Evolutionary conservation across 78 protist genomes (phyloP).

Genomic region (Dictyostelium brefeldianum): DNA sequence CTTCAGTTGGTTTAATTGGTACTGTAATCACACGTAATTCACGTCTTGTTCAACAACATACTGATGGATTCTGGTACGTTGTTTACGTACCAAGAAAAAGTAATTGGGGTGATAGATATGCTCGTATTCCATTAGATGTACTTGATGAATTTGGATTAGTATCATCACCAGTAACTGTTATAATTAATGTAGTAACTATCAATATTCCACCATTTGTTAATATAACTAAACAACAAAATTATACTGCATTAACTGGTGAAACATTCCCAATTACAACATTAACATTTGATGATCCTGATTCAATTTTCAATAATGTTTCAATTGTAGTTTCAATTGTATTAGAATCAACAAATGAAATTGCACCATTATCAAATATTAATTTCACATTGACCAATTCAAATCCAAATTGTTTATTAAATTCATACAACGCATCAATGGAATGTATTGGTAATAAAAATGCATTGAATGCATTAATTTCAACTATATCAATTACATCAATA

Average conservation of each 20-base stretch:
- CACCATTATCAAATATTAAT: not conserved
- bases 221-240: not conserved
- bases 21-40: not conserved
- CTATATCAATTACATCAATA: not conserved
- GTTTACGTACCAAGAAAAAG: not conserved
- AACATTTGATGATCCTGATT: constrained; percentile 9
- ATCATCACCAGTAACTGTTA: not conserved
- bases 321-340: constrained; percentile 17
- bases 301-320: not conserved
- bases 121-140: not conserved
- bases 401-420: not conserved
- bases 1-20: not conserved
- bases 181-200: not conserved
- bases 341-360: not conserved
- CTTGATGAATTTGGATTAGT: not conserved
- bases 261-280: not conserved
- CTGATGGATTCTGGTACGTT: not conserved
- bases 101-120: not conserved
- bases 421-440: not conserved
- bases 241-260: not conserved
- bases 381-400: not conserved
- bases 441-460: not conserved
- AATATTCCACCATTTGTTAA: constrained; percentile 24
- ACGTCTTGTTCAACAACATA: not conserved
- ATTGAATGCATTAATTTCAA: not conserved